Percentiles rank a stretch among this genome's conserved stretches.
phyloP scores from a whole-genome alignment of 129 eudicot species.

The Pulicaria dysenterica region DNA sequence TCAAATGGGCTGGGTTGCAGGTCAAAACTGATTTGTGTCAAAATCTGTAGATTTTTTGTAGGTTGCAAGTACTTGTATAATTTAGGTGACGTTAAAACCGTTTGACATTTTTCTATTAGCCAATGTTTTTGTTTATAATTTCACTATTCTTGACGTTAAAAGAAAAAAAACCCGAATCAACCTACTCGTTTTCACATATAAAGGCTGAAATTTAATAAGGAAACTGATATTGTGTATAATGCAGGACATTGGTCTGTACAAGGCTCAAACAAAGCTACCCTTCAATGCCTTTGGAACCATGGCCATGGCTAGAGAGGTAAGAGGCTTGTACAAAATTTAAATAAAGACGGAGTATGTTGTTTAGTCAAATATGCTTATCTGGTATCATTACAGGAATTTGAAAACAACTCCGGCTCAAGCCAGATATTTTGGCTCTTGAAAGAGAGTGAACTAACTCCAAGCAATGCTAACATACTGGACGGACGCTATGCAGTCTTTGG shows the following conservation, averaged over 20 bases:
- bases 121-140: too few species aligned
- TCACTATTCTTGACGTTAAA: too few species aligned
- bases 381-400: constrained; percentile 69
- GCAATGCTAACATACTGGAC: constrained; percentile 93
- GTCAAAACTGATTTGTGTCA: too few species aligned
- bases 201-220: not conserved
- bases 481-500: constrained; percentile 96
- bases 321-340: too few species aligned
- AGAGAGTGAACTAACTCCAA: constrained; percentile 97
- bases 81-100: too few species aligned
- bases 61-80: not conserved
- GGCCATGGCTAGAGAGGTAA: constrained; percentile 99
- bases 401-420: constrained; percentile 89
- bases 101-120: too few species aligned
- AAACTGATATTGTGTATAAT: constrained; percentile 10
- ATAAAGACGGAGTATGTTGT: too few species aligned
- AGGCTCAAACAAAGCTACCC: constrained; percentile 96
- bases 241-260: constrained; percentile 97
- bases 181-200: not conserved
- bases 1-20: not conserved
- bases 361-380: not conserved
- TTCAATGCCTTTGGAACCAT: constrained; percentile 98
- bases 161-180: too few species aligned
- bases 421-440: constrained; percentile 96
- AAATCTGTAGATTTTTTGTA: not conserved